Base-by-base conservation (phyloP, 2,329 filamentous ascomycete genomes). In the Gnomoniopsis smithogilvyi region DNA sequence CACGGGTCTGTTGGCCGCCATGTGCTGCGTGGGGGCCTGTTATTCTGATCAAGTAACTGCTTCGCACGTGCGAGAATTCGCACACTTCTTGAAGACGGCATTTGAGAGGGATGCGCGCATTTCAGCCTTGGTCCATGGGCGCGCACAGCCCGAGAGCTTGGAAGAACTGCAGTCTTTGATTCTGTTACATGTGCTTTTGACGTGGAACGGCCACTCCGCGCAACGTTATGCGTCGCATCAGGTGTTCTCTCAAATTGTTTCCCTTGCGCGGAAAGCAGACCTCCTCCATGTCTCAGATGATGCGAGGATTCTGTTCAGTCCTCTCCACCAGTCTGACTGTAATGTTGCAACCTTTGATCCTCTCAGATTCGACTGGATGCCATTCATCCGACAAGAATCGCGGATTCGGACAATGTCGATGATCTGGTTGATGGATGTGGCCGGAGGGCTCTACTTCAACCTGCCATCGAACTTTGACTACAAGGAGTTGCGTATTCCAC, bases 21-120 rank as follows among this genome's bases (percentile, higher is more conserved):
- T 92, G 78, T 85, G 89, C 67, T 90, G 86, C 69, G 80, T 90
- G 66, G 89, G 89, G 41, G 88, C 89, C 45, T 89, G 90, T 59
- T 92, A 92, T 72, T 90, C 89, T 54, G 80, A 88, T 56, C 80
- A 79, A 62, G 74, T 89, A 62, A 75, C 78, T 30, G 73, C 85
- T 48, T 75, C 79, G 61, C 79, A 89, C 64, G 85, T 89, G 63
- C 85, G 88, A 62, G 83, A 85, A 68, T 79, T 91, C 72, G 89
- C 89, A 80, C 83, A 88, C 60, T 78, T 84, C 54, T 77, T 87
- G 36, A 83, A 83, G 63, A 69, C 78, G 22, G 82, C 83, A 11
- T 78, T 90, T 46, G 77, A 86, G 65, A 79, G 79, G 51, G 83
- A 85, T 52, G 81, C 78, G 26, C 73, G 71, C 46, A 69, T 83